Evolutionary conservation across 2,329 filamentous ascomycete genomes (phyloP).

Genomic region (Penicillium psychrosexuale): DNA sequence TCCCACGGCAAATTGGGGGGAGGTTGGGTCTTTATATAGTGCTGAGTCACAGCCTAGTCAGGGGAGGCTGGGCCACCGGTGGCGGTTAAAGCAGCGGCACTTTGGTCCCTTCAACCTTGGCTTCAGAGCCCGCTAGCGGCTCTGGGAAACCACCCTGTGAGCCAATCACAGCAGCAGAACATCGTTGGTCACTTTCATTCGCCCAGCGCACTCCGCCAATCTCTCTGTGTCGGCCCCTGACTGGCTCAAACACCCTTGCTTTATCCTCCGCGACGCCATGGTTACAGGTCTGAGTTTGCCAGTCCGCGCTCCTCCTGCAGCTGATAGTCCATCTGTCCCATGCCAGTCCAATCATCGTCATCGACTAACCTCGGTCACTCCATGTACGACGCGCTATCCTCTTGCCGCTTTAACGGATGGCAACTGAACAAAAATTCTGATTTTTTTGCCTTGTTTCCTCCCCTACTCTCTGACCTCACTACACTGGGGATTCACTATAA

Average conservation of each 20-base stretch:
- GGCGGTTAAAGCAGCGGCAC: constrained; percentile 39
- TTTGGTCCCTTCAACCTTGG: constrained; percentile 30
- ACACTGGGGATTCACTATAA: not conserved
- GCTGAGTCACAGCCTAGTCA: constrained; percentile 36
- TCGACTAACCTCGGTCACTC: constrained; percentile 24
- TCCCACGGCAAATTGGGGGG: constrained; percentile 31
- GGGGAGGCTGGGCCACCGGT: constrained; percentile 37
- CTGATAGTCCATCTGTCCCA: constrained; percentile 23
- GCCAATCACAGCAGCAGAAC: constrained; percentile 1
- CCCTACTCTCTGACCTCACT: constrained; percentile 11
- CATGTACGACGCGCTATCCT: constrained; percentile 29
- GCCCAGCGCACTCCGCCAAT: not conserved
- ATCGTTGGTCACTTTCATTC: not conserved
- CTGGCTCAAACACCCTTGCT: constrained; percentile 25
- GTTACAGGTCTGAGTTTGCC: constrained; percentile 28
- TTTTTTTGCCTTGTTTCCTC: constrained; percentile 18
- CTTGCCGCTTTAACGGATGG: constrained; percentile 35
- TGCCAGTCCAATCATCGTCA: constrained; percentile 28
- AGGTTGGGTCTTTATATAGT: constrained; percentile 43
- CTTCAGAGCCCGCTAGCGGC: constrained; percentile 21
- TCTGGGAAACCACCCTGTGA: constrained; percentile 12
- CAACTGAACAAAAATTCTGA: constrained; percentile 36
- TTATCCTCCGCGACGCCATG: constrained; percentile 26
- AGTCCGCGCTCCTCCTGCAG: constrained; percentile 32
- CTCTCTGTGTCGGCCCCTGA: constrained; percentile 7